Evolutionary conservation across 257 asterid species (phyloP).

Genomic region (Forsythia suspensa): DNA sequence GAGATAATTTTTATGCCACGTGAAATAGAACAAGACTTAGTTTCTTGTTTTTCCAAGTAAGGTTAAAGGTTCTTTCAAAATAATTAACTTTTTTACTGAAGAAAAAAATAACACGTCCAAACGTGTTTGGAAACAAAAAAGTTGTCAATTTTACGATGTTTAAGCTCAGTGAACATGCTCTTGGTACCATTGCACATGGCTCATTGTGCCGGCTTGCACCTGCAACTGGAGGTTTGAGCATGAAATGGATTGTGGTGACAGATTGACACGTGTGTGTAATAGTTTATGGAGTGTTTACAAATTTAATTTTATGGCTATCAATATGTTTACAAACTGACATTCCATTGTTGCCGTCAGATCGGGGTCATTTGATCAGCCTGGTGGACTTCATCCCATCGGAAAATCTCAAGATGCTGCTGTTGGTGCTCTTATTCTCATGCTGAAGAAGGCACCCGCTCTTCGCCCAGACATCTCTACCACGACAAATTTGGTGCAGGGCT

Average conservation of each 20-base stretch:
- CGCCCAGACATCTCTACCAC: conserved; percentile 37
- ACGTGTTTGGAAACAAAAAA: background rate
- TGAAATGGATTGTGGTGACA: background rate
- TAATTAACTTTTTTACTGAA: background rate
- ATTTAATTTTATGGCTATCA: background rate
- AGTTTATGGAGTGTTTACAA: background rate
- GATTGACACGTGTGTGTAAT: background rate
- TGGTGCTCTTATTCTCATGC: conserved; percentile 66
- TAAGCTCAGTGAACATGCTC: background rate
- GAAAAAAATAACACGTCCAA: too few species aligned
- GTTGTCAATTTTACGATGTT: background rate
- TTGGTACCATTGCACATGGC: background rate
- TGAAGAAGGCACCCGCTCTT: conserved; percentile 76
- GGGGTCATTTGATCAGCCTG: conserved; percentile 47
- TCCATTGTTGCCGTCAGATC: conserved; percentile 35
- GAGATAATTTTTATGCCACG: background rate
- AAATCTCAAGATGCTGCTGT: conserved; percentile 72
- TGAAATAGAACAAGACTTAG: too few species aligned
- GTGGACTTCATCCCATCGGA: conserved; percentile 29
- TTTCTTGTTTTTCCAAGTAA: background rate
- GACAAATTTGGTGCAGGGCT: conserved; percentile 26
- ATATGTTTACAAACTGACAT: conserved; percentile 20
- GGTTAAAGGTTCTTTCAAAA: background rate
- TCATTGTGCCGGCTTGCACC: background rate
- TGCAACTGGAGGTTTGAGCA: background rate